phyloP scores from a whole-genome alignment of 495 filamentous ascomycete species.

The Neurospora tetraspora region DNA sequence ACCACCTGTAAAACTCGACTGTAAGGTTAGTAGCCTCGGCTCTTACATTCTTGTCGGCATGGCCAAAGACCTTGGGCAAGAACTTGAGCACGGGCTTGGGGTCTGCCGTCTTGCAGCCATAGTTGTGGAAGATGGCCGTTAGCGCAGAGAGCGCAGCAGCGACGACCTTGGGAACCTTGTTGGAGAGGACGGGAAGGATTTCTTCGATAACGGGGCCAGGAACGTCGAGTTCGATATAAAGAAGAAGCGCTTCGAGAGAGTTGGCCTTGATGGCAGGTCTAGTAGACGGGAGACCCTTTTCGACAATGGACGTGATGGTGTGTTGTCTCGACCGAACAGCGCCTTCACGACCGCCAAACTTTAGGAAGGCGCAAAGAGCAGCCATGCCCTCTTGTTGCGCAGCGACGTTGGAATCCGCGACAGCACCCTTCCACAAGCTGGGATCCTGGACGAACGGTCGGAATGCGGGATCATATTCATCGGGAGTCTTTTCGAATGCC shows the following conservation, averaged over 20 bases:
- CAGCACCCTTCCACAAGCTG: slow-evolving; percentile 81
- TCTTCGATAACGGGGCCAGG: slow-evolving; percentile 84
- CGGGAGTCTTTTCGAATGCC: slow-evolving; percentile 72
- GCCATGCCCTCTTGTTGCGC: slow-evolving; percentile 89
- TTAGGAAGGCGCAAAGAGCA: slow-evolving; percentile 79
- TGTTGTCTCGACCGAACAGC: slow-evolving; percentile 70
- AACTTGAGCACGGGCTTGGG: slow-evolving; percentile 90
- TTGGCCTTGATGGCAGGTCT: slow-evolving; percentile 81
- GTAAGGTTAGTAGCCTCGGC: slow-evolving; percentile 86
- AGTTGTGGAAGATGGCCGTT: slow-evolving; percentile 78
- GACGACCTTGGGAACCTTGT: slow-evolving; percentile 92
- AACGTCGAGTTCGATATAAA: slow-evolving; percentile 85
- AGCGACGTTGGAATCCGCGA: slow-evolving; percentile 92
- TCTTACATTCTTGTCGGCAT: slow-evolving; percentile 97
- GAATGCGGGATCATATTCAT: slow-evolving; percentile 81
- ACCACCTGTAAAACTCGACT: slow-evolving; percentile 94
- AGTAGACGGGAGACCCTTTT: slow-evolving; percentile 84
- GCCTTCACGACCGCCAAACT: slow-evolving; percentile 70
- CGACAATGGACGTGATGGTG: slow-evolving; percentile 68
- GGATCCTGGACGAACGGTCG: slow-evolving; percentile 78
- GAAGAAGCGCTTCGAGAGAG: slow-evolving; percentile 73
- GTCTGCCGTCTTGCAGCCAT: slow-evolving; percentile 91
- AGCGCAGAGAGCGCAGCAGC: slow-evolving; percentile 74
- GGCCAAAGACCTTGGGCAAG: slow-evolving; percentile 84
- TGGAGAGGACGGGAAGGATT: slow-evolving; percentile 69